A percentile compares a stretch with the other conserved stretches of the same genome.
phyloP scores from a whole-genome alignment of 306 rosid genomes.

The Neltuma alba region DNA sequence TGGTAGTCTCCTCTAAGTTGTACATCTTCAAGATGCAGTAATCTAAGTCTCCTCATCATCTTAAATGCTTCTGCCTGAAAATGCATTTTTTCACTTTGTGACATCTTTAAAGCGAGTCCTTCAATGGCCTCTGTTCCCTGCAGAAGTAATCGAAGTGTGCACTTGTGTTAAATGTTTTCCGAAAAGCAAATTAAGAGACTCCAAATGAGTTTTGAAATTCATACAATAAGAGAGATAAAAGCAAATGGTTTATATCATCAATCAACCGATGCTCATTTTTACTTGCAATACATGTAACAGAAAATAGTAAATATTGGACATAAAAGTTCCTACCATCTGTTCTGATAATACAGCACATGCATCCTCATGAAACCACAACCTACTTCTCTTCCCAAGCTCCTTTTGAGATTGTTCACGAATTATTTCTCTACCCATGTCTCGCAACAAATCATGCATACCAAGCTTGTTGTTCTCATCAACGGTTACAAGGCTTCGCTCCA shows the following conservation, averaged over 20 bases:
- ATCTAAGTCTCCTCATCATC: neutral
- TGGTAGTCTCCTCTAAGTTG: neutral
- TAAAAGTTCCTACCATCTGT: neutral
- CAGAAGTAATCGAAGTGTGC: neutral
- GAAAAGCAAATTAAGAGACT: neutral
- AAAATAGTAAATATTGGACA: neutral
- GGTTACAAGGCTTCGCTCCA: neutral
- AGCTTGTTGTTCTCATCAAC: neutral
- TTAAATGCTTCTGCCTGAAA: neutral
- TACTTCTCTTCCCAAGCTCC: neutral
- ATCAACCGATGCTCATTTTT: neutral
- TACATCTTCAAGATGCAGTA: neutral
- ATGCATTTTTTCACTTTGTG: neutral
- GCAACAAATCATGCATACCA: neutral
- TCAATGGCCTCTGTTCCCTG: too few relatives aligned
- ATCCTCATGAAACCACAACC: neutral
- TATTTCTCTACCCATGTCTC: neutral
- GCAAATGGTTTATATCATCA: too few relatives aligned
- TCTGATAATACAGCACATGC: neutral
- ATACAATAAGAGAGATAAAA: too few relatives aligned
- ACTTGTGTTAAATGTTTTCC: too few relatives aligned
- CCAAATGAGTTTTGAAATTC: neutral
- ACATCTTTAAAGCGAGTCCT: neutral
- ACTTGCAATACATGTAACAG: neutral
- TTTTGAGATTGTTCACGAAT: neutral